Evolutionary conservation across 106 monocot species (phyloP).

Genomic region (Dioscorea alata): DNA sequence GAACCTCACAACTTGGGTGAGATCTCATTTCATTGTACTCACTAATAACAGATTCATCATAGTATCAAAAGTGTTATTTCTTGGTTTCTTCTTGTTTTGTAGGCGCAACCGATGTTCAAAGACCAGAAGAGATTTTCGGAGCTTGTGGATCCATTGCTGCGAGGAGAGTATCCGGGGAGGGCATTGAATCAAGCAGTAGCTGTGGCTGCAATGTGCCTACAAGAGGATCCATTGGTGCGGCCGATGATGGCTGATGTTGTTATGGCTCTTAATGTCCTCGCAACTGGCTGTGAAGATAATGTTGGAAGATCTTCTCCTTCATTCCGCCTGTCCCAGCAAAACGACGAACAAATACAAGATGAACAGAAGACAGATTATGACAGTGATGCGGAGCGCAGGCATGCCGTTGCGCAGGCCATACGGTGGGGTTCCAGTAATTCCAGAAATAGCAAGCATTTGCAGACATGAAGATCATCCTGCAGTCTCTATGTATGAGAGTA

Average conservation of each 20-base stretch:
- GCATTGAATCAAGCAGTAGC: slow-evolving; percentile 52
- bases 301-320: background rate
- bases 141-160: slow-evolving; percentile 38
- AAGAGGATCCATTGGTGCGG: slow-evolving; percentile 38
- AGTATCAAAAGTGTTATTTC: background rate
- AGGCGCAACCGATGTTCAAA: slow-evolving; percentile 47
- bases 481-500: too few relatives aligned
- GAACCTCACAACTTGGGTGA: slow-evolving; percentile 48
- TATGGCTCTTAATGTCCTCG: slow-evolving; percentile 30
- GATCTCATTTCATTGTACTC: background rate
- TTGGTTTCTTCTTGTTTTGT: background rate
- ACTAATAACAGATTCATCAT: background rate
- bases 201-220: slow-evolving; percentile 62
- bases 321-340: background rate
- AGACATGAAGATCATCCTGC: too few relatives aligned
- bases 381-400: slow-evolving; percentile 9
- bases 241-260: slow-evolving; percentile 46
- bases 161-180: slow-evolving; percentile 22
- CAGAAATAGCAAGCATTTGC: slow-evolving; percentile 11
- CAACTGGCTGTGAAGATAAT: background rate
- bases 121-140: slow-evolving; percentile 36
- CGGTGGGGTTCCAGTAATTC: slow-evolving; percentile 29
- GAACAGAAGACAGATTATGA: background rate
- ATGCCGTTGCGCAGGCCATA: slow-evolving; percentile 28
- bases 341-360: background rate